Conservation (phyloP, 352 stramenopile species). For the Salisapilia sapeloensis region DNA sequence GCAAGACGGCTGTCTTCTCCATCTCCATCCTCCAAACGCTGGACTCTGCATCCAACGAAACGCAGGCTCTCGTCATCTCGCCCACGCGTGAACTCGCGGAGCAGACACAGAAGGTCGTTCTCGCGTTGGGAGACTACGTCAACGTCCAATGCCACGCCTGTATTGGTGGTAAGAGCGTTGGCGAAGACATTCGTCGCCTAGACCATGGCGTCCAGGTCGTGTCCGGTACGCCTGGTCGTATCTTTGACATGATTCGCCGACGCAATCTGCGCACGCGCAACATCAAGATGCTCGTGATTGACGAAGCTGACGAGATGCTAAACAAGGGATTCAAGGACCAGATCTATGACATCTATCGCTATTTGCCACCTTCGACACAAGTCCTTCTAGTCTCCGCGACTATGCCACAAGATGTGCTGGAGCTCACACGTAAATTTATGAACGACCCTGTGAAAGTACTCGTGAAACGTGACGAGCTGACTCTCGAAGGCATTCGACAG, state of each 20-base stretch:
- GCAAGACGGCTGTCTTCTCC: conserved; percentile 93
- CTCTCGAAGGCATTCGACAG: conserved; percentile 95
- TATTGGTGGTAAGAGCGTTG: conserved; percentile 91
- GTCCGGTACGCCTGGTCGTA: conserved; percentile 91
- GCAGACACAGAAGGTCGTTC: conserved; percentile 93
- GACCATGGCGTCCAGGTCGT: conserved; percentile 91
- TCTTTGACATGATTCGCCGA: conserved; percentile 95
- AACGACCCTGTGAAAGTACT: conserved; percentile 94
- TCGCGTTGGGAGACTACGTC: conserved; percentile 94
- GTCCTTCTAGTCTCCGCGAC: conserved; percentile 93
- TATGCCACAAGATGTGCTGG: conserved; percentile 86
- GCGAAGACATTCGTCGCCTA: conserved; percentile 89
- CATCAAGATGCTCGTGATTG: conserved; percentile 93
- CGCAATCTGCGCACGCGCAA: conserved; percentile 81
- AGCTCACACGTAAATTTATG: conserved; percentile 97
- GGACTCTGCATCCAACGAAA: conserved; percentile 83
- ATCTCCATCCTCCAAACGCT: conserved; percentile 90
- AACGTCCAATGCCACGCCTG: conserved; percentile 94
- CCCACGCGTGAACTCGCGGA: conserved; percentile 94
- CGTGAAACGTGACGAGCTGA: conserved; percentile 95
- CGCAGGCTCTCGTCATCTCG: conserved; percentile 91
- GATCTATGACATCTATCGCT: conserved; percentile 97
- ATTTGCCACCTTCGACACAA: conserved; percentile 83
- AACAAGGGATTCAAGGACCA: conserved; percentile 97
- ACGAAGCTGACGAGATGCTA: conserved; percentile 98